Conservation (phyloP, 2,329 filamentous ascomycete species). For the Colletotrichum lini region DNA sequence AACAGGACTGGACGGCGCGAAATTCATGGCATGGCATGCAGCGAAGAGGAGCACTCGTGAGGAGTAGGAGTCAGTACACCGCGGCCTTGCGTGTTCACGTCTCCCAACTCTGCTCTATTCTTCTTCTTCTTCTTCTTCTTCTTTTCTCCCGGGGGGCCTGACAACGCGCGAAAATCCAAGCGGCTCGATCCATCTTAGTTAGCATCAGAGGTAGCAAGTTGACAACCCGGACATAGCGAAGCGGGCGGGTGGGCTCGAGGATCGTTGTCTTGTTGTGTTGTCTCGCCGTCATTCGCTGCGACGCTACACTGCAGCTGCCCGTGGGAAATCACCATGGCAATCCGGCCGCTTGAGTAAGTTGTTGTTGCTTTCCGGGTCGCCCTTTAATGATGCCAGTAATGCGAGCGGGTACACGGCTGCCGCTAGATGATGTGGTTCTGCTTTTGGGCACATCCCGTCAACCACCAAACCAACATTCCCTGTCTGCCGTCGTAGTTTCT, state of each 20-base stretch:
- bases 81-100: slow-evolving; percentile 8
- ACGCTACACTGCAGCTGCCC: slow-evolving; percentile 26
- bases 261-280: slow-evolving; percentile 38
- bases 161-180: background rate
- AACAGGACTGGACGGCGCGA: slow-evolving; percentile 12
- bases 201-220: background rate
- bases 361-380: slow-evolving; percentile 1
- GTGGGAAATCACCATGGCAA: slow-evolving; percentile 29
- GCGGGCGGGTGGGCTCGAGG: background rate
- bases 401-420: slow-evolving; percentile 15
- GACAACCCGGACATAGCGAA: background rate
- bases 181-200: background rate
- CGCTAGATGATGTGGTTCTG: background rate
- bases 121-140: background rate
- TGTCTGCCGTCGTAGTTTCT: slow-evolving; percentile 2
- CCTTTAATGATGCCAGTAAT: background rate
- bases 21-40: slow-evolving; percentile 20
- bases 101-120: background rate
- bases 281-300: slow-evolving; percentile 35
- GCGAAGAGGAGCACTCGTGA: slow-evolving; percentile 23
- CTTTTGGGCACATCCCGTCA: background rate
- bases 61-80: background rate
- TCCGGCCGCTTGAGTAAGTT: slow-evolving; percentile 18
- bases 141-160: background rate
- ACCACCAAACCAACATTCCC: slow-evolving; percentile 1